Percentiles rank a stretch among this genome's conserved stretches.
Evolutionary conservation across 2,329 filamentous ascomycete species (phyloP).

Genomic region (Cordyceps cateniannulata): DNA sequence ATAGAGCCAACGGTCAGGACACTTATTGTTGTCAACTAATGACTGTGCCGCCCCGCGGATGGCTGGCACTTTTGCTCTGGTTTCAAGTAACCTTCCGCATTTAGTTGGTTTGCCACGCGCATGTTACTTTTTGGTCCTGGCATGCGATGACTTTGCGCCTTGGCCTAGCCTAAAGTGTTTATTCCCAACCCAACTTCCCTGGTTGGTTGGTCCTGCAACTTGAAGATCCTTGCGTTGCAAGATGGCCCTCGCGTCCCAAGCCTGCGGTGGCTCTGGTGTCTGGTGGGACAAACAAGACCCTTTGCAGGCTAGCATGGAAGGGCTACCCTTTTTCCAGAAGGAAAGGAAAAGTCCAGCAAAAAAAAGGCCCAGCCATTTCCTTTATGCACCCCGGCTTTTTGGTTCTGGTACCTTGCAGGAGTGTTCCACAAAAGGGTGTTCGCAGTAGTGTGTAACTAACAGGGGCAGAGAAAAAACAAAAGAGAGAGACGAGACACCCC

Average conservation of each 20-base stretch:
- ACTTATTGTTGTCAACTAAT: too few species aligned
- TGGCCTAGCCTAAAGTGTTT: not conserved
- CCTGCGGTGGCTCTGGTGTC: not conserved
- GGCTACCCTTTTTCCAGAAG: conserved; percentile 12
- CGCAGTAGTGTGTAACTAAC: not conserved
- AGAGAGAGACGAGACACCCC: not conserved
- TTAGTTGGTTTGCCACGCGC: not conserved
- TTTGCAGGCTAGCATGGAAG: conserved; percentile 3
- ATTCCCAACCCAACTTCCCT: not conserved
- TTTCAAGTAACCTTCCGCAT: conserved; percentile 3
- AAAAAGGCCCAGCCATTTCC: not conserved
- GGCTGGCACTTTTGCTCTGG: not conserved
- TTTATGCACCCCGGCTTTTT: conserved; percentile 11
- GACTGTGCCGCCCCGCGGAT: not conserved
- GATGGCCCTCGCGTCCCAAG: not conserved
- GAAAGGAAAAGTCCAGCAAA: not conserved
- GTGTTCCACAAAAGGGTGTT: conserved; percentile 10
- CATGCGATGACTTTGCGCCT: not conserved
- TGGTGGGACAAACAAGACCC: conserved; percentile 1
- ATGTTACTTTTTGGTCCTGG: not conserved
- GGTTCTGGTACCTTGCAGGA: conserved; percentile 9
- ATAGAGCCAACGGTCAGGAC: not conserved
- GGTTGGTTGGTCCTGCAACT: not conserved
- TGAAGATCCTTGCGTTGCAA: not conserved
- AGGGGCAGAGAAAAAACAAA: not conserved